Base-by-base conservation (phyloP, 2,329 filamentous ascomycete genomes). In the Huntiella omanensis region DNA sequence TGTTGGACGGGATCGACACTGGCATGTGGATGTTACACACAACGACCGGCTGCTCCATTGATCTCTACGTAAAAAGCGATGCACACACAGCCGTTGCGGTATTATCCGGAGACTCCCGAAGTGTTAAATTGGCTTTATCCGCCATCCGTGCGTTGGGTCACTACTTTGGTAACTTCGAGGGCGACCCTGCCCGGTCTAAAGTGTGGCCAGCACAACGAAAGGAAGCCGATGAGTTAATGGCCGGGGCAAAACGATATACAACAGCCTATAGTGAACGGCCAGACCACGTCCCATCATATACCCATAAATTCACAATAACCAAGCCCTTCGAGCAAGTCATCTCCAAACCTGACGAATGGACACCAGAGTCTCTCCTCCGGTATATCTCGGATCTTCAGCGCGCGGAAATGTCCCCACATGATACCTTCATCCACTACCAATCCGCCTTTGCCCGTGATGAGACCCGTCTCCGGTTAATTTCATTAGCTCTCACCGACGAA, bases 381-480 rank as follows among this genome's bases (percentile, higher is more conserved):
- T 71, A 70, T 51, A 58, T 71, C 15, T 55, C 57, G 0, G 56
- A 56, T 0, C 55, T 72, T n/a, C 59, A 59, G 6, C 62, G 60
- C 41, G 60, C 62, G 1, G 59, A 57, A 5, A 52, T 67, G 33
- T 55, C 57, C 5, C 48, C 58, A 0, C 55, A 61, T 12, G 51
- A 61, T 2, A 58, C 57, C 6, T 53, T 57, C 4, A 53, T 53
- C 2, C 55, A 64, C 28, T 69, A 68, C 48, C 55, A 54, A 10
- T 52, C 57, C 47, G 53, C 53, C 6, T 51, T 53, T 13, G 58
- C 59, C 39, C 65, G 65, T 40, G 59, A 64, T 49, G 56, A 57
- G 3, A 59, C 62, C 4, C 59, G 64, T 5, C 55, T 66, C 5
- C 47, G 53, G 1, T 58, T 66, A 16, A 57, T 73, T 12, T 52